phyloP scores from a whole-genome alignment of 495 filamentous ascomycete species.

The Podospora bellae-mahoneyi region DNA sequence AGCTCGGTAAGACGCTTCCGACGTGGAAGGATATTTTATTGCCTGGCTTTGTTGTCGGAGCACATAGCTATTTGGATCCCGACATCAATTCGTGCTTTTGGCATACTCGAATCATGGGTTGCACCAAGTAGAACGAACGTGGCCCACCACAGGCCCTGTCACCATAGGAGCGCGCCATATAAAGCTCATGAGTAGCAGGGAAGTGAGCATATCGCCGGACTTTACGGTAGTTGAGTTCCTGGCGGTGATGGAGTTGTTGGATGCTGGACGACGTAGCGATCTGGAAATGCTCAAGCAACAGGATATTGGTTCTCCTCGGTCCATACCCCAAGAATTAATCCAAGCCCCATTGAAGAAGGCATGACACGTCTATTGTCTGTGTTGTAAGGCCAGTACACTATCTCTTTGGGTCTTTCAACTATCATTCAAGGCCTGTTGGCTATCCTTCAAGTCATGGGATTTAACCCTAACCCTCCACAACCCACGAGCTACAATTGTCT shows the following conservation, averaged over 20 bases:
- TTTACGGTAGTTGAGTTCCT: slow-evolving; percentile 50
- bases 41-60: not conserved
- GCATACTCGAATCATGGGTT: not conserved
- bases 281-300: not conserved
- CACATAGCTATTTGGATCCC: not conserved
- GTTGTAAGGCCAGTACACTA: not conserved
- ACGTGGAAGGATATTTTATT: no score
- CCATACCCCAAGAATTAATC: no score
- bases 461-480: no score
- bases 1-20: no score
- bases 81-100: no score
- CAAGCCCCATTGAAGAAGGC: no score
- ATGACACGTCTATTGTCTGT: no score
- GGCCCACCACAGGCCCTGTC: no score
- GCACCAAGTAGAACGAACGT: not conserved
- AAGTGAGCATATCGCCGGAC: slow-evolving; percentile 30
- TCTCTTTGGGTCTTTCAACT: not conserved
- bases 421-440: no score
- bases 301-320: not conserved
- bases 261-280: slow-evolving; percentile 27
- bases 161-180: no score
- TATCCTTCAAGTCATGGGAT: no score
- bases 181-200: slow-evolving; percentile 12
- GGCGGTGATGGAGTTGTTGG: slow-evolving; percentile 50
- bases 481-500: no score